Base-by-base conservation (phyloP, 2,329 filamentous ascomycete genomes). In the Trichoderma citrinoviride region DNA sequence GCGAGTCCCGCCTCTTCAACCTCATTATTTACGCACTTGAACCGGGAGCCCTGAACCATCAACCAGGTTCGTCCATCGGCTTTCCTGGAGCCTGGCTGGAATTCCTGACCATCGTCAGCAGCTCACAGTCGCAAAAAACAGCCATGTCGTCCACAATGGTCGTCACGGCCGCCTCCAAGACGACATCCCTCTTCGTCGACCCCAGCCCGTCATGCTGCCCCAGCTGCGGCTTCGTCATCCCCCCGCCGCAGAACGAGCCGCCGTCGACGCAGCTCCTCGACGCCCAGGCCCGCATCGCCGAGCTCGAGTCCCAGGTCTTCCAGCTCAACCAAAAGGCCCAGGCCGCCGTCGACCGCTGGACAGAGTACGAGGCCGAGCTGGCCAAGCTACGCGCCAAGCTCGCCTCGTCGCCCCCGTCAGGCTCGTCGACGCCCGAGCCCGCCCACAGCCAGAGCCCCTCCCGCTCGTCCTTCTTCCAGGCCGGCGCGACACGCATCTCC, bases 281-380 rank as follows among this genome's bases (percentile, higher is more conserved):
- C 62, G 82, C 87, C 63, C 85, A 87, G 73, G 79, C 82, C 67
- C 82, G 86, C 72, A 88, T 91, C 71, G 78, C 82, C 68, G 88
- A 92, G 71, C 82, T 94, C 50, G 86, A 93, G 76, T 82, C 84
- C 41, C 90, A 93, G 72, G 86, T 93, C 61, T 83, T 84, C 64
- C 77, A 87, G 61, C 82, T 93, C 65, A 91, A 87, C 75, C 82
- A 90, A 70, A 92, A 91, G 76, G 88, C 89, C 64, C 84, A 87
- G 3, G 85, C 87, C 40, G 81, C 81, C 74, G 83, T 86, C 67
- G 84, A 87, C 75, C 84, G 83, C 73, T 88, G 85, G 84, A 89
- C 90, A 72, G 89, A 92, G 79, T 93, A 92, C 81, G 91, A 94
- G 77, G 90, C 92, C 76, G 89, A 93, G 74, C 83, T 93, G 46